Conservation (phyloP, 1,139 yeast species). For the Yamadazyma atlantica region DNA sequence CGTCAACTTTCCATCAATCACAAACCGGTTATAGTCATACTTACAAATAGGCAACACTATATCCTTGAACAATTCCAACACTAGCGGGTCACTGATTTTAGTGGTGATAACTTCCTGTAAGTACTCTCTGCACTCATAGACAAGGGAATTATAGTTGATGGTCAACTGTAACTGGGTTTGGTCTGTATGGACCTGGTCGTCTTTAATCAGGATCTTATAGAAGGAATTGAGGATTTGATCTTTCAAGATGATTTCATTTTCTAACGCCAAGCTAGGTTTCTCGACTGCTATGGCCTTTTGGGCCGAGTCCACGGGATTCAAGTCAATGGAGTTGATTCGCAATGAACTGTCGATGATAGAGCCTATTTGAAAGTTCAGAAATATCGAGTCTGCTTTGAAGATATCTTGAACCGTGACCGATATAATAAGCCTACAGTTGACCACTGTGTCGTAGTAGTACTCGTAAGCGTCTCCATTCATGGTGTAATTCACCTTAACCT, state of each 20-base stretch:
- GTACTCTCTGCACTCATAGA: conserved; percentile 36
- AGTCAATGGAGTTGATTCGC: conserved; percentile 44
- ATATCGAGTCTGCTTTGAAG: conserved; percentile 54
- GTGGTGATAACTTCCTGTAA: conserved; percentile 14
- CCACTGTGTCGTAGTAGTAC: conserved; percentile 25
- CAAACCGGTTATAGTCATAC: conserved; percentile 1
- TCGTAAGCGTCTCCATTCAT: conserved; percentile 20
- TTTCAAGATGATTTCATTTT: conserved; percentile 51
- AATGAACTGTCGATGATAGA: conserved; percentile 55
- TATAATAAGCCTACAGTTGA: conserved; percentile 54
- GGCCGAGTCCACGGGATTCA: conserved; percentile 31
- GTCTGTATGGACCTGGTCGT: too few species aligned
- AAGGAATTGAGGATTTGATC: conserved; percentile 71
- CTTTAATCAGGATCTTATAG: conserved; percentile 44
- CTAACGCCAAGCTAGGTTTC: background rate
- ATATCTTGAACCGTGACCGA: conserved; percentile 81
- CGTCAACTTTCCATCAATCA: background rate
- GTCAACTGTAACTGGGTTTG: conserved; percentile 39
- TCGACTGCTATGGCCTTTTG: background rate
- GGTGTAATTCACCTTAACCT: conserved; percentile 32
- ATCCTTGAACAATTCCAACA: background rate
- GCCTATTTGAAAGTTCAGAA: conserved; percentile 68
- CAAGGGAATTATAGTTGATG: conserved; percentile 46
- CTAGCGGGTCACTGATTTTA: conserved; percentile 1
- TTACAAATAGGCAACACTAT: conserved; percentile 1